Evolutionary conservation across 2,329 filamentous ascomycete genomes (phyloP), one percentile per base, ranked within the genome.

Genomic region (Cytospora schulzeri): DNA sequence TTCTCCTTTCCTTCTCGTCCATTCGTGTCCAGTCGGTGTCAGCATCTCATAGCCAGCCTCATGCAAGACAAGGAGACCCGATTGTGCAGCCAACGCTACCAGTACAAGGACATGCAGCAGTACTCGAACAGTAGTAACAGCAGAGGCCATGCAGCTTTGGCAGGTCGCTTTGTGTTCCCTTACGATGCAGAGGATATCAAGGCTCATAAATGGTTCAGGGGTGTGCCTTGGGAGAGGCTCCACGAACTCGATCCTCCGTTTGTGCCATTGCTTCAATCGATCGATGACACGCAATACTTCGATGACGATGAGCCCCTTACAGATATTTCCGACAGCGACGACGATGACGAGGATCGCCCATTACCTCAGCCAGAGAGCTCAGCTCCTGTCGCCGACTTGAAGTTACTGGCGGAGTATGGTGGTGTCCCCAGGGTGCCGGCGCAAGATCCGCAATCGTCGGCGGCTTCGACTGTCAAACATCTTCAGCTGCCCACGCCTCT

Each of bases 141-240:
- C 57, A 66, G 50, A 26, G 70, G 24, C 24, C 56, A 55, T 54
- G 67, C 69, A 56, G 76, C 78, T 64, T 73, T 75, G 57, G 71
- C 73, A 5, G 74, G 78, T 1, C 81, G 87, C 35, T 89, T 90
- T 62, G 93, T 98, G 4, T 94, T 92, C 71, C 81, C 91, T 0
- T 85, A 95, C 67, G 93, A 96, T 71, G 93, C 91, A 1, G 87
- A 91, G 68, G 93, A 97, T 62, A 96, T 98, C 80, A 97, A 96
- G 74, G 78, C 83, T 4, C 95, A 98, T 76, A 85, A 87, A 14
- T 98, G 94, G 84, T 98, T 98, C 79, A 83, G 83, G 63, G 86
- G 87, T 57, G 86, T 96, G 19, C 84, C 86, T 1, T 98, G 92
- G 95, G 86, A 90, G 17, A 85, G 84, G 0, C 76, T 97, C 19